A percentile compares a stretch with the other conserved stretches of the same genome.
These are phyloP conservation scores for Rhodamnia rubescens DNA, from an alignment of 345 rosid species.

Conservation along the genomic window DNA sequence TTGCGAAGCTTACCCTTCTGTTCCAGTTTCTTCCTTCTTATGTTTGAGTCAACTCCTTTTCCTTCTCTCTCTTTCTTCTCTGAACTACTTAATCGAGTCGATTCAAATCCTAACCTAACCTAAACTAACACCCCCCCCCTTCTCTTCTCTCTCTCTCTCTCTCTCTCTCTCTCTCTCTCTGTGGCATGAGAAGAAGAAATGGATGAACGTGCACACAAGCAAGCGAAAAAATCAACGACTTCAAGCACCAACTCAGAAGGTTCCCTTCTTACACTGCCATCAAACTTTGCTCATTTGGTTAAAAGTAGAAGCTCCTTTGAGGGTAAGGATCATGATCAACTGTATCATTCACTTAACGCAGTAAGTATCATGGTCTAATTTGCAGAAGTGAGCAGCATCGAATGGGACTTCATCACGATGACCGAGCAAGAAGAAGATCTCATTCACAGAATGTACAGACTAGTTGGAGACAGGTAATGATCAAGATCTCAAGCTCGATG, in stretches of 20 bases:
- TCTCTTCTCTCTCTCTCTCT: neutral
- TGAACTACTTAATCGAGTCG: neutral
- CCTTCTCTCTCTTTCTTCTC: neutral
- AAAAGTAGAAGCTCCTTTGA: neutral
- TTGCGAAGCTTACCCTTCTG: neutral
- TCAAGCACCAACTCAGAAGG: conserved; percentile 1
- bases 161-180: neutral
- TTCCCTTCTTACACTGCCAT: neutral
- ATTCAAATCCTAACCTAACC: neutral
- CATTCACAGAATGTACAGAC: conserved; percentile 34
- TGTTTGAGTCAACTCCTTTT: too few relatives aligned
- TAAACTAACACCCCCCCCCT: too few relatives aligned
- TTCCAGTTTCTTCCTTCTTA: neutral
- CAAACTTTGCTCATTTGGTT: neutral
- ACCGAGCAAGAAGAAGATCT: conserved; percentile 49
- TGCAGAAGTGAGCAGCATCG: conserved; percentile 38
- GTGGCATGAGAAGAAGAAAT: neutral
- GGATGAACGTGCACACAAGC: neutral
- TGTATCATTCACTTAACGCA: neutral
- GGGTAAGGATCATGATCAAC: neutral
- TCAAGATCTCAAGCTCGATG: neutral
- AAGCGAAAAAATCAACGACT: neutral
- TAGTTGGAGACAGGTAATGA: conserved; percentile 41
- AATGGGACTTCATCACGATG: conserved; percentile 34
- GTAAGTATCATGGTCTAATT: neutral